These are phyloP conservation scores for Naganishia vaughanmartiniae DNA, from an alignment of 768 basidiomycete species.

Conservation along the genomic window DNA sequence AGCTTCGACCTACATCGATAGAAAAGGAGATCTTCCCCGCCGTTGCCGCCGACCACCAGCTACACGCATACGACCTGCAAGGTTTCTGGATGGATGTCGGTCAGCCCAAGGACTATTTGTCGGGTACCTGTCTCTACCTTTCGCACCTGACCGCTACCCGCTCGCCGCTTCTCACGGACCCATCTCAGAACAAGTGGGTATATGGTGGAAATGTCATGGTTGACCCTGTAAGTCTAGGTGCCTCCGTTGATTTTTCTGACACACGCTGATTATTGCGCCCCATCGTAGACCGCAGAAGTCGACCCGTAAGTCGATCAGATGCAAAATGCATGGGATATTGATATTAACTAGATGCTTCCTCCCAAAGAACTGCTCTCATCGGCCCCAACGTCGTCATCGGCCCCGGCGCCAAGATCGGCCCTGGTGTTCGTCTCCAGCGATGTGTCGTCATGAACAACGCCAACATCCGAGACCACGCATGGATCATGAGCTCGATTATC, in stretches of 20 bases:
- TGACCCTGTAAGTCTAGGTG: slow-evolving; percentile 51
- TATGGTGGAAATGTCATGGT: slow-evolving; percentile 56
- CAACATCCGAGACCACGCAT: slow-evolving; percentile 55
- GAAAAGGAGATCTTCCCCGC: slow-evolving; percentile 57
- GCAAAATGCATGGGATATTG: slow-evolving; percentile 42
- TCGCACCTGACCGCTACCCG: slow-evolving; percentile 54
- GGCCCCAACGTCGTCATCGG: slow-evolving; percentile 58
- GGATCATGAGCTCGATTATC: slow-evolving; percentile 56
- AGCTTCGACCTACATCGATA: slow-evolving; percentile 57
- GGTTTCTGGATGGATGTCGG: slow-evolving; percentile 59
- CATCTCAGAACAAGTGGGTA: slow-evolving; percentile 54
- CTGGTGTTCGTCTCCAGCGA: slow-evolving; percentile 55
- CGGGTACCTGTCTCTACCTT: slow-evolving; percentile 56
- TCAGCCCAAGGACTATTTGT: slow-evolving; percentile 55
- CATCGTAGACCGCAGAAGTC: background rate
- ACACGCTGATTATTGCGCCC: background rate
- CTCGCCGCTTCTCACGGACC: slow-evolving; percentile 52
- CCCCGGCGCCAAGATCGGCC: slow-evolving; percentile 55
- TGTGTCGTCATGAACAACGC: slow-evolving; percentile 56
- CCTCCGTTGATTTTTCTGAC: background rate
- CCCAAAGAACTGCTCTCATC: slow-evolving; percentile 48
- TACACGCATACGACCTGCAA: slow-evolving; percentile 56
- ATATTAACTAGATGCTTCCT: slow-evolving; percentile 48
- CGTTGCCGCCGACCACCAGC: slow-evolving; percentile 54
- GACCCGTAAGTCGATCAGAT: background rate